Conservation (phyloP, 371 early-diverging fungal species). For the Rhizopus sp. region DNA sequence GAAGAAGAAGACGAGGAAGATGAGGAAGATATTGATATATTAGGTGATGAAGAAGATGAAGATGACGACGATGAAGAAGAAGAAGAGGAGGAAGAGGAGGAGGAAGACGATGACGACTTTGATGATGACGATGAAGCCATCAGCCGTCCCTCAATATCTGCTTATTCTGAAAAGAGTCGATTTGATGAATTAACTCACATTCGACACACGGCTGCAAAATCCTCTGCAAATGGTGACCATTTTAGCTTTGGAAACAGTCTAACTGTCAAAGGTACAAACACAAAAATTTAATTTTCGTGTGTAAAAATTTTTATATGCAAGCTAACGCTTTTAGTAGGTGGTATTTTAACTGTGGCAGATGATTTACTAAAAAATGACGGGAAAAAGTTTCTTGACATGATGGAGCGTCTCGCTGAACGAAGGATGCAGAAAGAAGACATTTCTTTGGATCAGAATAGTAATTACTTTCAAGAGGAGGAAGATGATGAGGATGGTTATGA, state of each 20-base stretch:
- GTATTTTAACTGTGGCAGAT: slow-evolving; percentile 83
- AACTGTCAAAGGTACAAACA: slow-evolving; percentile 71
- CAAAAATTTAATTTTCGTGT: neutral
- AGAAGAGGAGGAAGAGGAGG: slow-evolving; percentile 55
- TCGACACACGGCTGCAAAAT: slow-evolving; percentile 20
- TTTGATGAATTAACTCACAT: slow-evolving; percentile 33
- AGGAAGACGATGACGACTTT: slow-evolving; percentile 21
- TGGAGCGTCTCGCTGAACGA: slow-evolving; percentile 92
- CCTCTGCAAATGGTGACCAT: slow-evolving; percentile 21
- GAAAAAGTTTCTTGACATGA: slow-evolving; percentile 90
- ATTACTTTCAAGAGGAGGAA: slow-evolving; percentile 48
- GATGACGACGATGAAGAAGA: slow-evolving; percentile 58
- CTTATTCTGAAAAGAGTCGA: slow-evolving; percentile 22
- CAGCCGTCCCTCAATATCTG: slow-evolving; percentile 18
- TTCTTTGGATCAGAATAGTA: slow-evolving; percentile 28
- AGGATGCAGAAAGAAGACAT: slow-evolving; percentile 80
- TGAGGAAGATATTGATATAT: slow-evolving; percentile 50
- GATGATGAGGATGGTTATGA: slow-evolving; percentile 67
- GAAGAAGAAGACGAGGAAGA: slow-evolving; percentile 46
- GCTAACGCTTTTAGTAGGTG: slow-evolving; percentile 44
- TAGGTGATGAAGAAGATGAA: slow-evolving; percentile 38
- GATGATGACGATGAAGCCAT: slow-evolving; percentile 15
- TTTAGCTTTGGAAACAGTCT: slow-evolving; percentile 70
- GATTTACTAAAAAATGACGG: slow-evolving; percentile 88
- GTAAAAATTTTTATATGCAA: slow-evolving; percentile 46